Conservation (phyloP, 2,329 filamentous ascomycete species). For the Calonectria crousiana region DNA sequence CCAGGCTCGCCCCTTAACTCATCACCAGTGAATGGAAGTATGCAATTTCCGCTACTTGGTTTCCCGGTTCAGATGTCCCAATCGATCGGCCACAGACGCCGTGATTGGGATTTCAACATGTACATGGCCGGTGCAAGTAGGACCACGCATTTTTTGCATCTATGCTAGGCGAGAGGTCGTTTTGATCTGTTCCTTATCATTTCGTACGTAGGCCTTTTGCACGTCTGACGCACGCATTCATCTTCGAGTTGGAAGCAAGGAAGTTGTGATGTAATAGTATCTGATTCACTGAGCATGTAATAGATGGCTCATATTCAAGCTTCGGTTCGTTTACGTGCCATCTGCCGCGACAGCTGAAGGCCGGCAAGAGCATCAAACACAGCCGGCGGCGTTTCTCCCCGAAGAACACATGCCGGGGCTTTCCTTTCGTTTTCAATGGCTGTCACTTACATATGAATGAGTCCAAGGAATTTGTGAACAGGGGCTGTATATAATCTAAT, state of each 20-base stretch:
- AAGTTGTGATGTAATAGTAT: background rate
- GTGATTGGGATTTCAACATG: background rate
- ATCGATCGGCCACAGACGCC: too few species aligned
- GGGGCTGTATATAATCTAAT: constrained; percentile 12
- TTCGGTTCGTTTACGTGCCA: background rate
- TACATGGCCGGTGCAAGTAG: background rate
- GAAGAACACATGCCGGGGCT: background rate
- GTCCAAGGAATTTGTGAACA: constrained; percentile 1
- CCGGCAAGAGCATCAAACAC: too few species aligned
- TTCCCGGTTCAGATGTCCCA: too few species aligned
- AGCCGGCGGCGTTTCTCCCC: background rate
- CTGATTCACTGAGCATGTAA: background rate
- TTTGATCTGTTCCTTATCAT: too few species aligned
- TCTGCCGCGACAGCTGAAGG: background rate
- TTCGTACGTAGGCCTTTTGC: too few species aligned
- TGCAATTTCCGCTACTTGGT: too few species aligned
- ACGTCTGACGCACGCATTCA: background rate
- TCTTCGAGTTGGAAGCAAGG: background rate
- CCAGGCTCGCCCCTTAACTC: background rate
- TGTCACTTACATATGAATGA: background rate
- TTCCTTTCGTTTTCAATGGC: too few species aligned
- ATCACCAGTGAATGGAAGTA: background rate
- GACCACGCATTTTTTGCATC: too few species aligned
- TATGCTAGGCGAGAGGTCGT: too few species aligned
- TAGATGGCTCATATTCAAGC: too few species aligned